These are phyloP conservation scores for Begonia fuchsioides DNA, from an alignment of 306 rosid genomes.

Conservation along the genomic window DNA sequence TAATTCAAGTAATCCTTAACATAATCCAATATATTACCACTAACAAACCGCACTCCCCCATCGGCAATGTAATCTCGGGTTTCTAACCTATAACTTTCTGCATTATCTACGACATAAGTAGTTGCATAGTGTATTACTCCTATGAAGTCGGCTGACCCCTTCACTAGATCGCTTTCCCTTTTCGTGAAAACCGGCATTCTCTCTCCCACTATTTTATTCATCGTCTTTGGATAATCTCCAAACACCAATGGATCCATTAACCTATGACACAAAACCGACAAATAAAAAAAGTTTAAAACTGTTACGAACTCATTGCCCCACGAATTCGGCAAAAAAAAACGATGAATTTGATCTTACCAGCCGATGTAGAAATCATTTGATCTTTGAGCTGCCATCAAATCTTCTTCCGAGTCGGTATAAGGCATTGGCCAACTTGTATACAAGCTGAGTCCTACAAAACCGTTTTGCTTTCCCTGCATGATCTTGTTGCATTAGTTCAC, in stretches of 20 bases:
- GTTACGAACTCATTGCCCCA: too few species aligned
- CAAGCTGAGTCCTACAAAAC: slow-evolving; percentile 41
- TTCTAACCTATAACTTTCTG: slow-evolving; percentile 10
- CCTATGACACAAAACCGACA: slow-evolving; percentile 20
- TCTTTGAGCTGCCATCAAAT: slow-evolving; percentile 30
- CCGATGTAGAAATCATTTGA: slow-evolving; percentile 22
- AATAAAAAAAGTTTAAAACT: not conserved
- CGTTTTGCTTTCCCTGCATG: slow-evolving; percentile 42
- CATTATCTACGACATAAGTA: slow-evolving; percentile 16
- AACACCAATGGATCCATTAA: slow-evolving; percentile 41
- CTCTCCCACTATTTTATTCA: slow-evolving; percentile 39
- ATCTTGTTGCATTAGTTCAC: too few species aligned
- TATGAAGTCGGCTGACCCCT: slow-evolving; percentile 49
- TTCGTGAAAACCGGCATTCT: slow-evolving; percentile 44
- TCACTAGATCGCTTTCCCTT: slow-evolving; percentile 27
- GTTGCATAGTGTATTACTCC: slow-evolving; percentile 30
- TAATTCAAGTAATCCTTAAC: not conserved
- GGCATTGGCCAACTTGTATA: slow-evolving; percentile 23
- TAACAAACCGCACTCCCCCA: slow-evolving; percentile 10
- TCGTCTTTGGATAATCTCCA: slow-evolving; percentile 50
- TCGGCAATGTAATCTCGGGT: slow-evolving; percentile 22
- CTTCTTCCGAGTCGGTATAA: slow-evolving; percentile 22
- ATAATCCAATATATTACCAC: slow-evolving; percentile 5
- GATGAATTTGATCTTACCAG: slow-evolving; percentile 27
- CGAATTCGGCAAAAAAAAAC: not conserved